phyloP scores from a whole-genome alignment of 371 early-diverging fungal species.

The Mortierella sp. region DNA sequence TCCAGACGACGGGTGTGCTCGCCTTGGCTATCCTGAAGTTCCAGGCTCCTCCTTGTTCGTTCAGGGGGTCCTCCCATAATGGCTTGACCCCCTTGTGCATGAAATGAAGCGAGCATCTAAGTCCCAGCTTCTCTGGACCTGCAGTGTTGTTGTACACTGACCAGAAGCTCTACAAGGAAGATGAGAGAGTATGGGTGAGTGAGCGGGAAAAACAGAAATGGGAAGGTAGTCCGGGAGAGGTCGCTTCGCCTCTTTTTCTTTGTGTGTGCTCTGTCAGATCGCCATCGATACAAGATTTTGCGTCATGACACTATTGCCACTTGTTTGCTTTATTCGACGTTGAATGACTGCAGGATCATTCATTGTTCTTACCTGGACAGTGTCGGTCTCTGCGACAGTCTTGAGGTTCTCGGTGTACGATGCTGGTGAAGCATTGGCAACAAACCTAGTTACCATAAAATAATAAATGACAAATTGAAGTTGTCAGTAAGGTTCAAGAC shows the following conservation, averaged over 20 bases:
- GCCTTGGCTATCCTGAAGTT: slow-evolving; percentile 75
- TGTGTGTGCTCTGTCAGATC: background rate
- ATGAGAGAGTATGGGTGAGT: background rate
- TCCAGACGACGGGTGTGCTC: slow-evolving; percentile 67
- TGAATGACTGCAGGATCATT: background rate
- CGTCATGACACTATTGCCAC: background rate
- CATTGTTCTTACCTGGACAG: slow-evolving; percentile 67
- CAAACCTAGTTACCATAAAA: slow-evolving; percentile 58
- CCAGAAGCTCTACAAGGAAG: slow-evolving; percentile 62
- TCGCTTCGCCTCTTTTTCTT: background rate
- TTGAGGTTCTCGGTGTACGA: slow-evolving; percentile 73
- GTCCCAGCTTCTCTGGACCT: slow-evolving; percentile 63
- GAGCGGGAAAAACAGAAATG: no score
- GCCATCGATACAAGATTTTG: background rate
- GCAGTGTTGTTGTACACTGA: slow-evolving; percentile 69
- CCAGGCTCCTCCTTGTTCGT: slow-evolving; percentile 84
- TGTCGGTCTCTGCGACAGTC: slow-evolving; percentile 66
- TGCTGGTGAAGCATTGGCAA: slow-evolving; percentile 64
- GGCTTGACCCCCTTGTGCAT: slow-evolving; percentile 82
- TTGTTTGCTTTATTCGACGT: background rate
- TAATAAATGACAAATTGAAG: background rate
- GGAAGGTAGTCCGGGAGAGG: background rate
- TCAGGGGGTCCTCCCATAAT: slow-evolving; percentile 86
- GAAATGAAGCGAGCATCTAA: slow-evolving; percentile 73
- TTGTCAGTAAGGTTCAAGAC: slow-evolving; percentile 4